Evolutionary conservation across 495 filamentous ascomycete species (phyloP).

Genomic region (Penicillium pulvis): DNA sequence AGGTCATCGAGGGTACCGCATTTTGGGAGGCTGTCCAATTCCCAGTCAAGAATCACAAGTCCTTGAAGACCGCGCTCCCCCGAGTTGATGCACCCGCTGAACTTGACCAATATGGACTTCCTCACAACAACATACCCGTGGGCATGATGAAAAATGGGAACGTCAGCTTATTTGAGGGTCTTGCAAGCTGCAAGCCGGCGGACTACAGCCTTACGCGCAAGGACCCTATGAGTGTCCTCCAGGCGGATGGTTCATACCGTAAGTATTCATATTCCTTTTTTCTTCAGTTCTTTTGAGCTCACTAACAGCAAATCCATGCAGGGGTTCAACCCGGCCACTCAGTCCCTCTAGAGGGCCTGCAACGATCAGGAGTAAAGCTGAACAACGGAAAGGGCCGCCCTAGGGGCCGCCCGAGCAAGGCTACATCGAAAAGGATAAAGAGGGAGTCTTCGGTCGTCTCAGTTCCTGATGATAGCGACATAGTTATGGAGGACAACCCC

Average conservation of each 20-base stretch:
- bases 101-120: slow-evolving; percentile 58
- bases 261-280: not conserved
- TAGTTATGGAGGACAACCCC: not conserved
- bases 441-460: not conserved
- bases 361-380: not conserved
- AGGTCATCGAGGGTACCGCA: slow-evolving; percentile 56
- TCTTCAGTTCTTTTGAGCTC: not conserved
- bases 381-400: not conserved
- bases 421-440: not conserved
- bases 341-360: not conserved
- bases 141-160: slow-evolving; percentile 45
- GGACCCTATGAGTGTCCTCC: slow-evolving; percentile 32
- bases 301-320: not conserved
- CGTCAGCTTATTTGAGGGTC: slow-evolving; percentile 49
- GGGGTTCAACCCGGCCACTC: slow-evolving; percentile 1
- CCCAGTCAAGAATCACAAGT: slow-evolving; percentile 39
- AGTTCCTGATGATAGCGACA: slow-evolving; percentile 9
- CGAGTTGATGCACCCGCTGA: slow-evolving; percentile 39
- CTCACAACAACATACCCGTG: slow-evolving; percentile 34
- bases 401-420: not conserved
- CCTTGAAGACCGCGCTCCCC: slow-evolving; percentile 30
- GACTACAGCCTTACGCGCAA: slow-evolving; percentile 36
- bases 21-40: slow-evolving; percentile 61
- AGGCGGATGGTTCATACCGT: slow-evolving; percentile 30
- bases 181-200: slow-evolving; percentile 29